These are phyloP conservation scores for Huntiella decipiens DNA, from an alignment of 2,329 filamentous ascomycete species.

Conservation along the genomic window DNA sequence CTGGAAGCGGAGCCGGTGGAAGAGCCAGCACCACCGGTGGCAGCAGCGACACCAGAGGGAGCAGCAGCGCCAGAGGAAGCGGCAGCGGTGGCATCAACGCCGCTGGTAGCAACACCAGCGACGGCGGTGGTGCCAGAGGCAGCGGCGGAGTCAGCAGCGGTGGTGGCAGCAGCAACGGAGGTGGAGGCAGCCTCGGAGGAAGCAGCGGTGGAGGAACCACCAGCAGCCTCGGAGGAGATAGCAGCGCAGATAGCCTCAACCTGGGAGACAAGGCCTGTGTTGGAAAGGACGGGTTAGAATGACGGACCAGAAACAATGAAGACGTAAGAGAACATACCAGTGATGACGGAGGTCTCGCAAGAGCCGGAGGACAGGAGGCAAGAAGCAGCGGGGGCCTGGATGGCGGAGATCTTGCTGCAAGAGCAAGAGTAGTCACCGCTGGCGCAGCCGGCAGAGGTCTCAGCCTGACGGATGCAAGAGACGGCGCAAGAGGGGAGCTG, in stretches of 20 bases:
- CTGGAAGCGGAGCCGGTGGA: neutral
- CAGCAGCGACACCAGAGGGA: neutral
- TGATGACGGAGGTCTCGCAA: constrained; percentile 20
- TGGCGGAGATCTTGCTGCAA: constrained; percentile 6
- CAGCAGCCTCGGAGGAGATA: constrained; percentile 10
- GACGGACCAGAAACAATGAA: neutral
- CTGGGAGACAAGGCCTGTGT: constrained; percentile 14
- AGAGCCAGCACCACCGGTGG: neutral
- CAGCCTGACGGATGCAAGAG: constrained; percentile 8
- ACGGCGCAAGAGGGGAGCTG: constrained; percentile 11
- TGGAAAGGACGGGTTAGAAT: constrained; percentile 9
- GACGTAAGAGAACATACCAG: constrained; percentile 16
- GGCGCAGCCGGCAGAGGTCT: constrained; percentile 5
- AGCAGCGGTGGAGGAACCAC: constrained; percentile 11
- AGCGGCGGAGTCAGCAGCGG: constrained; percentile 11
- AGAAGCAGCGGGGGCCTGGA: constrained; percentile 6
- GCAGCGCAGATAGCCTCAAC: constrained; percentile 15
- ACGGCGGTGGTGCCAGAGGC: constrained; percentile 5
- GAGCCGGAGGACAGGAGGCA: constrained; percentile 12
- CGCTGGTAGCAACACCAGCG: neutral
- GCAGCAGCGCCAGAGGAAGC: neutral
- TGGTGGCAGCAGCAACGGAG: constrained; percentile 11
- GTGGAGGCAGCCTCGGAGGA: constrained; percentile 3
- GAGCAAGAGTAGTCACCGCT: constrained; percentile 10
- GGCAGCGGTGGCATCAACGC: neutral